Evolutionary conservation across 2,329 filamentous ascomycete species (phyloP), one percentile per base, ranked within the genome.

Genomic region (Paracoccidioides lutzii): DNA sequence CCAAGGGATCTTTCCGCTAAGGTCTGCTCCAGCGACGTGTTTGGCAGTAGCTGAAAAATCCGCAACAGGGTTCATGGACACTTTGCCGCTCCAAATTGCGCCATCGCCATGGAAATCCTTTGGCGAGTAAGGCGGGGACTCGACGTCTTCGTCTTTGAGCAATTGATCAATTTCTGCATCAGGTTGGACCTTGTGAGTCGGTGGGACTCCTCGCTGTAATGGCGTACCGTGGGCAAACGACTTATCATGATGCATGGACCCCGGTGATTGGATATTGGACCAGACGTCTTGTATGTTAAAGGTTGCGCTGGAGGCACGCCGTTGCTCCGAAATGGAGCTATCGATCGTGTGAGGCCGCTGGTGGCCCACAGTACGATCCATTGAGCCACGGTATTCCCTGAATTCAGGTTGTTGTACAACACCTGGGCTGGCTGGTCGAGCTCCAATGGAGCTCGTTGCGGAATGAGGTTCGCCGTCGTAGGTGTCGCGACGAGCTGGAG

Each of bases 81-180:
- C 72, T 50, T 77, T 82, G 12, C 90, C 90, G 55, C 81, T 81
- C 90, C 90, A 95, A 40, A 94, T 76, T 30, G 88, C 77, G 0
- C 86, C 84, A 60, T 91, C 80, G 2, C 77, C 81, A 0, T 80
- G 75, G 59, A 84, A 82, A 59, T 93, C 88, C 2, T 83, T 84
- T 0, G 90, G 88, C 0, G 88, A 90, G 67, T 95, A 95, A 0
- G 87, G 86, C 1, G 87, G 87, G 1, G 87, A 90, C 49, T 87
- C 87, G 33, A 84, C 83, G 55, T 88, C 87, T 58, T 95, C 83
- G 58, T 87, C 89, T 64, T 90, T 81, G 6, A 97, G 80, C 62
- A 98, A 76, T 43, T 89, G 82, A 68, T 98, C 93, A 22, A 98
- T 88, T 58, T 97, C 93, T 2, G 87, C 81, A 68, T 98, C 91